Evolutionary conservation across 2,329 filamentous ascomycete genomes (phyloP).

Genomic region (Zasmidium angulare): DNA sequence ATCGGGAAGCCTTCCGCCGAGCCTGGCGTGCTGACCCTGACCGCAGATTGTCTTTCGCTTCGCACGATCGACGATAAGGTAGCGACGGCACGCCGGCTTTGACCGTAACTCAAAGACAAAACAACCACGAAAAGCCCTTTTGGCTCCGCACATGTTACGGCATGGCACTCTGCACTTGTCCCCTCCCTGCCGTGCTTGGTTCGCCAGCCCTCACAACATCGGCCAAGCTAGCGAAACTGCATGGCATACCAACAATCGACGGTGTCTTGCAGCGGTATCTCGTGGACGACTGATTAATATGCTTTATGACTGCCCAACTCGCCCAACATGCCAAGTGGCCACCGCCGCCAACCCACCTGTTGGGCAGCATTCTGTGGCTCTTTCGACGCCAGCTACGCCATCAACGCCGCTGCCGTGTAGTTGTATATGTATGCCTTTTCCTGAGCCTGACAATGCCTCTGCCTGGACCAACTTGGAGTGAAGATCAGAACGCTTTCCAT

Average conservation of each 20-base stretch:
- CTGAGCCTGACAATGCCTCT: not conserved
- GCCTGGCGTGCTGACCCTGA: not conserved
- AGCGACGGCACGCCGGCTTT: not conserved
- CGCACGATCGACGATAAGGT: not conserved
- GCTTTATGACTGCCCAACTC: not conserved
- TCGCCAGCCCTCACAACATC: not conserved
- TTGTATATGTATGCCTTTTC: not conserved
- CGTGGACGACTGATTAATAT: not conserved
- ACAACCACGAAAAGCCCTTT: not conserved
- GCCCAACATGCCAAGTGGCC: not conserved
- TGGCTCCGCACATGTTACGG: not conserved
- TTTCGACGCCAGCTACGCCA: conserved; percentile 1
- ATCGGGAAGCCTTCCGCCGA: not conserved
- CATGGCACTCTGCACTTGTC: not conserved
- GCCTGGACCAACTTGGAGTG: conserved; percentile 2
- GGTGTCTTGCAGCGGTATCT: not conserved
- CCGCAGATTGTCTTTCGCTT: not conserved
- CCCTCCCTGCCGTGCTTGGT: no score
- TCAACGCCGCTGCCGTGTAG: conserved; percentile 4
- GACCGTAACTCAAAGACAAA: not conserved
- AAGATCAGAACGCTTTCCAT: not conserved
- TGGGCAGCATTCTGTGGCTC: not conserved
- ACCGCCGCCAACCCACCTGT: not conserved
- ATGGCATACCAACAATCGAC: not conserved
- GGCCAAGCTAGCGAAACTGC: not conserved